Conservation (phyloP, 1,139 yeast genomes). For the Suhomyces wounanorum region DNA sequence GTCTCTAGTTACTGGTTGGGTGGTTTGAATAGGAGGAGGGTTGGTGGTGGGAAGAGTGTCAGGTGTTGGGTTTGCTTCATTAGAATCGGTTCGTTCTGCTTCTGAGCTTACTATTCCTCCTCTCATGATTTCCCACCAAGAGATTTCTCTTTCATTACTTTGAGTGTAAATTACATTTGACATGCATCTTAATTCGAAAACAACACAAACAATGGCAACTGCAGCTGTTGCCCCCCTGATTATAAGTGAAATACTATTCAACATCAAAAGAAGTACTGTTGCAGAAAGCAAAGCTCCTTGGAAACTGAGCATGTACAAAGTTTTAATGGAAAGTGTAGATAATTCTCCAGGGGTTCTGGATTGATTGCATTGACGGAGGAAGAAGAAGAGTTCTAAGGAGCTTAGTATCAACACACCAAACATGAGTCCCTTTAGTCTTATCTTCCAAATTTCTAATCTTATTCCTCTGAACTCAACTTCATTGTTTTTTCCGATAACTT, state of each 20-base stretch:
- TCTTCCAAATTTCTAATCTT: conserved; percentile 51
- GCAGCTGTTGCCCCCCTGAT: conserved; percentile 73
- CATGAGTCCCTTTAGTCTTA: conserved; percentile 46
- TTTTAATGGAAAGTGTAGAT: conserved; percentile 35
- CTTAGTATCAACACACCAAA: conserved; percentile 50
- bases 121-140: conserved; percentile 65
- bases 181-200: conserved; percentile 79
- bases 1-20: neutral
- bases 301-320: conserved; percentile 62
- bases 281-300: conserved; percentile 75
- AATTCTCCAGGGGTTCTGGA: conserved; percentile 81
- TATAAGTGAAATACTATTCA: conserved; percentile 59
- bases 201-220: conserved; percentile 66
- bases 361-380: conserved; percentile 62
- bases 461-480: conserved; percentile 50
- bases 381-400: conserved; percentile 31
- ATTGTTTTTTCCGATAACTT: conserved; percentile 44
- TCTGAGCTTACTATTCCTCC: conserved; percentile 29
- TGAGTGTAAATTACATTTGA: conserved; percentile 72
- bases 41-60: conserved; percentile 7
- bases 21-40: conserved; percentile 7
- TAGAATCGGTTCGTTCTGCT: conserved; percentile 9
- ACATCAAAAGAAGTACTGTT: conserved; percentile 59
- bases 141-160: conserved; percentile 66
- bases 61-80: conserved; percentile 1